These are phyloP conservation scores for Nakazawaea laoshanensis DNA, from an alignment of 805 yeast species.

Conservation along the genomic window DNA sequence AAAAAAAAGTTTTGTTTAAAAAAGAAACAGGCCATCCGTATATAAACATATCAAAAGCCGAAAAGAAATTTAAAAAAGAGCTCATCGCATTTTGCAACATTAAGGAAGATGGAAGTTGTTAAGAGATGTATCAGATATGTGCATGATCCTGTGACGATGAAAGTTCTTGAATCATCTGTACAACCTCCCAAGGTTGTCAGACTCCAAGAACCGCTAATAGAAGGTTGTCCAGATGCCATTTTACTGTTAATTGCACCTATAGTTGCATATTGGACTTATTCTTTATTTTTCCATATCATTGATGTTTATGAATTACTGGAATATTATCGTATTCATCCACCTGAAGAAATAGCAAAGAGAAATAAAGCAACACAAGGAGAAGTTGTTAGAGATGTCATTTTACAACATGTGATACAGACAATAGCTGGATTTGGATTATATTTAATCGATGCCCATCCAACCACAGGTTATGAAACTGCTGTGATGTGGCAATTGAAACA, in stretches of 20 bases:
- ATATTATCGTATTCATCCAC: constrained; percentile 82
- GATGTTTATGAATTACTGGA: constrained; percentile 75
- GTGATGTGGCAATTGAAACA: constrained; percentile 38
- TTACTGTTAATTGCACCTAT: constrained; percentile 72
- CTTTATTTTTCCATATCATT: constrained; percentile 63
- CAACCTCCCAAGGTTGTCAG: constrained; percentile 21
- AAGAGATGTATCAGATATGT: neutral
- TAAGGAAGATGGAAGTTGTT: constrained; percentile 2
- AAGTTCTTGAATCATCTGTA: constrained; percentile 9
- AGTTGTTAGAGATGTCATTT: constrained; percentile 72
- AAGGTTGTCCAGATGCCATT: constrained; percentile 63
- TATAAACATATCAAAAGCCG: too few species aligned
- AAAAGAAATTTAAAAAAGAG: too few species aligned
- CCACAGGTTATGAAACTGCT: constrained; percentile 40
- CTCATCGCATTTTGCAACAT: too few species aligned
- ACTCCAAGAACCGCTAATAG: constrained; percentile 35
- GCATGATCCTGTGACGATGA: constrained; percentile 2
- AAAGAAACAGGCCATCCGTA: too few species aligned
- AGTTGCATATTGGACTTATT: constrained; percentile 75
- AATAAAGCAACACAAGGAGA: constrained; percentile 66
- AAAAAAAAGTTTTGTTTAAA: too few species aligned
- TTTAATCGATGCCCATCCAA: constrained; percentile 46
- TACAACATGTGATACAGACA: constrained; percentile 83
- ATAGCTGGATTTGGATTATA: constrained; percentile 52
- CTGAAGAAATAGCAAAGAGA: constrained; percentile 69